Base-by-base conservation (phyloP, 1,139 yeast species). In the Debaryomyces singareniensis region DNA sequence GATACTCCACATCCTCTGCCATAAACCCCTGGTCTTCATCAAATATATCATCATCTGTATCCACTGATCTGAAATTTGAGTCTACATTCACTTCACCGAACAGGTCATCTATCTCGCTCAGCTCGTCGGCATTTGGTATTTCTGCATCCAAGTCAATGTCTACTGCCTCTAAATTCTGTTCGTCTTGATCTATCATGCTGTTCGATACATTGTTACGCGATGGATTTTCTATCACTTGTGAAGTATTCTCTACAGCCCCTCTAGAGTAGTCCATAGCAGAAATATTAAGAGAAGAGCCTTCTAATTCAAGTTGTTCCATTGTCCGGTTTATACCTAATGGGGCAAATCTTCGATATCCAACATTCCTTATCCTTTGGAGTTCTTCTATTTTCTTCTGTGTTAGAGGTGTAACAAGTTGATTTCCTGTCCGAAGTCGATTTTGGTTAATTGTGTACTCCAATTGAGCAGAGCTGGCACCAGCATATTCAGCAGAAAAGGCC, bases 1-100 rank as follows among this genome's bases (percentile, higher is more conserved):
- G 78, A 39, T 72, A 72, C 42, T 73, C 80, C 26, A 72, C 79
- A 16, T 68, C 74, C 28, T 66, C 71, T 1, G 78, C 79, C 78
- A 73, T 73, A 38, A 71, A 63, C 15, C 69, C 70, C 33, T 55
- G 63, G 35, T 58, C 64, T 26, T 54, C 64, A 24, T 50, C 48
- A 2, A 48, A 49, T 5, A 40, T 37, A 21, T 43, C 47, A 13
- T 37, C 43, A 20, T 36, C 47, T 40, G 31, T 13, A 20, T 29
- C 41, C 15, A 18, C 7, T 7, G 9, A 7, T 18, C 21, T 18
- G 21, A 18, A 18, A 18, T 18, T 7, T 18, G n/a, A 7, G 7
- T n/a, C 9, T 7, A 7, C n/a, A 18, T 18, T 12, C 11, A 26
- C 31, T 15, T 33, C 36, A 13, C 37, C 44, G 5, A 27, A 31